Conservation (phyloP, 1,139 yeast genomes). For the Blastobotrys petasosporus region DNA sequence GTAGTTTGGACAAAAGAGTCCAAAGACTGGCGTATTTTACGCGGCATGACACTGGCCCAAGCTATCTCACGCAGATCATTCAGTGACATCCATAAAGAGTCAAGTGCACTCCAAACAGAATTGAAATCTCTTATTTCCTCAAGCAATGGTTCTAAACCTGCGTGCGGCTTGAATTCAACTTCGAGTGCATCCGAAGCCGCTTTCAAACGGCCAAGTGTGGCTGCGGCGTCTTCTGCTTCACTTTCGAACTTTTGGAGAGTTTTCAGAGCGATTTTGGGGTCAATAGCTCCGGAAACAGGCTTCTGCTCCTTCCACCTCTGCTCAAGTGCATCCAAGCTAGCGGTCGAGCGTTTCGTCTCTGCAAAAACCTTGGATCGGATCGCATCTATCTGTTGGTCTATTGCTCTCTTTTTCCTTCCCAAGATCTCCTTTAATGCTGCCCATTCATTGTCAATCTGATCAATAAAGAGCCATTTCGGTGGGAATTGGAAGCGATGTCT, state of each 20-base stretch:
- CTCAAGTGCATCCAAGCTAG: conserved; percentile 30
- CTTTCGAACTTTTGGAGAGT: conserved; percentile 42
- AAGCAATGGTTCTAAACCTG: conserved; percentile 33
- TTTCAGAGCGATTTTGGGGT: conserved; percentile 49
- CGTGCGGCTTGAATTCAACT: conserved; percentile 34
- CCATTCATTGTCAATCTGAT: conserved; percentile 54
- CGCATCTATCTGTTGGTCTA: conserved; percentile 43
- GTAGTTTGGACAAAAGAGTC: conserved; percentile 47
- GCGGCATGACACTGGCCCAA: conserved; percentile 51
- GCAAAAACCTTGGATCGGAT: conserved; percentile 41
- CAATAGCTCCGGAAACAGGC: conserved; percentile 43
- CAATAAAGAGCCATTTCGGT: conserved; percentile 53
- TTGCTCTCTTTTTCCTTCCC: conserved; percentile 34
- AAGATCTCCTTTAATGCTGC: conserved; percentile 43
- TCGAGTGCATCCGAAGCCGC: conserved; percentile 43
- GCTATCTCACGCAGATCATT: conserved; percentile 39
- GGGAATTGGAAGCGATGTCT: conserved; percentile 48
- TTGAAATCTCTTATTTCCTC: conserved; percentile 56
- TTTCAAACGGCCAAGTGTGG: conserved; percentile 30
- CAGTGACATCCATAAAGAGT: conserved; percentile 49
- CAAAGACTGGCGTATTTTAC: conserved; percentile 44
- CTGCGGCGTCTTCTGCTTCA: conserved; percentile 25
- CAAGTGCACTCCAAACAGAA: conserved; percentile 62
- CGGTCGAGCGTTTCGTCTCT: conserved; percentile 40
- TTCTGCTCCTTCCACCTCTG: conserved; percentile 47